Conservation (phyloP, 2,329 filamentous ascomycete species). For the Trichoderma simmonsii region DNA sequence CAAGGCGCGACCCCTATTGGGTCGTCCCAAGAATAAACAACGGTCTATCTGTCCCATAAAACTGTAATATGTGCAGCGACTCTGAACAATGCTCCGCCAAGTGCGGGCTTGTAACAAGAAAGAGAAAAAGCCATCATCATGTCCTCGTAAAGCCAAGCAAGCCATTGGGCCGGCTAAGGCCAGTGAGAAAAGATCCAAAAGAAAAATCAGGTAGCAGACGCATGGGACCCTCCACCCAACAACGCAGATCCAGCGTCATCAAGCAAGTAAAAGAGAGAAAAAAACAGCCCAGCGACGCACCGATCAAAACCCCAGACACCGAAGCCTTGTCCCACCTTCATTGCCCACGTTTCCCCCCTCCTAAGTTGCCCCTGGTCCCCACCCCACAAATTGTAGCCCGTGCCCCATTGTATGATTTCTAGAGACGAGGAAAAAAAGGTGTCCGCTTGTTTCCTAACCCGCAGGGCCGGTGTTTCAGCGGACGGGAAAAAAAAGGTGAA, state of each 20-base stretch:
- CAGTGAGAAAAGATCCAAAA: conserved; percentile 8
- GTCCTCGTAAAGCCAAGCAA: conserved; percentile 7
- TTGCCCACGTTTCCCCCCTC: conserved; percentile 12
- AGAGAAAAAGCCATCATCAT: conserved; percentile 12
- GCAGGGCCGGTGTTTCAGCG: conserved; percentile 19
- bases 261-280: neutral
- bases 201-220: conserved; percentile 12
- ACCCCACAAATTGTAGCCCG: conserved; percentile 16
- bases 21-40: conserved; percentile 1
- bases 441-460: neutral
- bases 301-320: conserved; percentile 17
- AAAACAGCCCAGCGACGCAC: conserved; percentile 13
- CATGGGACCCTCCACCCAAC: conserved; percentile 12
- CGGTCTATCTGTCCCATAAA: conserved; percentile 14
- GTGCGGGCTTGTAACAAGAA: neutral
- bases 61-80: conserved; percentile 14
- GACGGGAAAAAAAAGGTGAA: conserved; percentile 20
- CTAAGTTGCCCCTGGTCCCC: conserved; percentile 11
- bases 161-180: neutral
- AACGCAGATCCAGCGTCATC: conserved; percentile 9
- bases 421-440: conserved; percentile 6
- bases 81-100: conserved; percentile 1
- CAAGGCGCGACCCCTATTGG: neutral
- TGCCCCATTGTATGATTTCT: conserved; percentile 16
- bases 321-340: conserved; percentile 14